Evolutionary conservation across 2,329 filamentous ascomycete species (phyloP).

Genomic region (Fusarium bulbicola): DNA sequence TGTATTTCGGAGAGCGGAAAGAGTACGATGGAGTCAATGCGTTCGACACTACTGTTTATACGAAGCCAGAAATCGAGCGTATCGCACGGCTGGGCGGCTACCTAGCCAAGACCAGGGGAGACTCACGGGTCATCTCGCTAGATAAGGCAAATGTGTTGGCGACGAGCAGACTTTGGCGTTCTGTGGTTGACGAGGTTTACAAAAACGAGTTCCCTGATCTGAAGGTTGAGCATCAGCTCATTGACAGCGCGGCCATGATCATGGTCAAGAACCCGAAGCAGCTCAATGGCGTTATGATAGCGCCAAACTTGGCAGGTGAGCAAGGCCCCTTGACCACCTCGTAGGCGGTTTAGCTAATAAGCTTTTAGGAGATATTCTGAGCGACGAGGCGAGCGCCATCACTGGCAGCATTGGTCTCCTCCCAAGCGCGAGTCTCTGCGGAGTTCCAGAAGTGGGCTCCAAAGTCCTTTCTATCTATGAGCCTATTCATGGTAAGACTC

Average conservation of each 20-base stretch:
- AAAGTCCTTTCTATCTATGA: constrained; percentile 96
- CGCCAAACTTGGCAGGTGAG: constrained; percentile 73
- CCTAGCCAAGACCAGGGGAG: constrained; percentile 78
- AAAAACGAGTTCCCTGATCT: constrained; percentile 89
- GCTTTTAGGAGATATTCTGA: constrained; percentile 90
- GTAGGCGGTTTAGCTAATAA: neutral
- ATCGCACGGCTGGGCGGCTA: constrained; percentile 83
- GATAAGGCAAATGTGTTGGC: constrained; percentile 98
- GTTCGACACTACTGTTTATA: constrained; percentile 88
- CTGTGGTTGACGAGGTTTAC: constrained; percentile 86
- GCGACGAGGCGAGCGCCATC: constrained; percentile 93
- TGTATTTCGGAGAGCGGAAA: constrained; percentile 93
- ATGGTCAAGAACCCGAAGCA: constrained; percentile 93
- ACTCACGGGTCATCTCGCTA: constrained; percentile 79
- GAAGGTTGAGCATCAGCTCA: constrained; percentile 86
- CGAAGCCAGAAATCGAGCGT: constrained; percentile 84
- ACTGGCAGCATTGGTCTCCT: constrained; percentile 89
- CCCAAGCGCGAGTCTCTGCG: constrained; percentile 86
- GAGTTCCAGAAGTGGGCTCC: constrained; percentile 84
- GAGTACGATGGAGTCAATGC: constrained; percentile 74
- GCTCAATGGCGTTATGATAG: constrained; percentile 90
- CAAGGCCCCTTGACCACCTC: neutral
- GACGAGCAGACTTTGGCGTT: constrained; percentile 88
- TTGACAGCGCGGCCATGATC: constrained; percentile 96
- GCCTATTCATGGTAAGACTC: constrained; percentile 84